Base-by-base conservation (phyloP, 768 basidiomycete species). In the Lenzites betulinus region DNA sequence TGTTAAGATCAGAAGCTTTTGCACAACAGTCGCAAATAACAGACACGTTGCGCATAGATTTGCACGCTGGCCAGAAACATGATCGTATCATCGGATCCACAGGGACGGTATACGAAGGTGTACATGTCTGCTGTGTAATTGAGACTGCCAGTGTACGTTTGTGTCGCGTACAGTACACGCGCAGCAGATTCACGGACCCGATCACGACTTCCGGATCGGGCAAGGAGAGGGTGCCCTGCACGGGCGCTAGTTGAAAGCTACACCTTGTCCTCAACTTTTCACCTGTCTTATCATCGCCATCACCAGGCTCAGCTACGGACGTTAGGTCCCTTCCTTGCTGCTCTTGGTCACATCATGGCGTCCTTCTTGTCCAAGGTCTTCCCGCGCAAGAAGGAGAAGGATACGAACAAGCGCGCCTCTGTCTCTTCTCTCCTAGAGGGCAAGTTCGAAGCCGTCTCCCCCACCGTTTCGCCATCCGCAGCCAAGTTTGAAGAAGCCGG, bases 321-420 rank as follows among this genome's bases (percentile, higher is more conserved):
- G 62, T 59, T 51, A 63, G 62, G 62, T 63, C 62, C 62, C 33
- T 36, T 54, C 52, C 26, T 25, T 42, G 52, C 36, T 51, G 33
- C 33, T 22, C 36, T 22, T 22, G 18, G 41, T 43, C 38, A 20
- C 44, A 43, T 46, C 22, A 81, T 81, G 80, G 77, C 87, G 73
- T 86, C 87, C 63, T 89, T 91, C 78, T 74, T 91, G 69, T 84
- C 86, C 73, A 91, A 88, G 70, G 86, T 91, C 66, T 87, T 90
- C 67, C 85, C 85, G 75, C 83, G 89, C 74, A 90, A 84, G 76
- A 88, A 82, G 75, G 86, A 86, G 66, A 80, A 79, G 66, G 76
- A 79, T 33, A 67, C 75, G 39, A 58, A 59, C 62, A 74, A 76
- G 25, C 74, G 74, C 18, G 39, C 66, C 30, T 76, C 78, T 12